Conservation (phyloP, 441 rosid species). For the Mallotus repandus region DNA sequence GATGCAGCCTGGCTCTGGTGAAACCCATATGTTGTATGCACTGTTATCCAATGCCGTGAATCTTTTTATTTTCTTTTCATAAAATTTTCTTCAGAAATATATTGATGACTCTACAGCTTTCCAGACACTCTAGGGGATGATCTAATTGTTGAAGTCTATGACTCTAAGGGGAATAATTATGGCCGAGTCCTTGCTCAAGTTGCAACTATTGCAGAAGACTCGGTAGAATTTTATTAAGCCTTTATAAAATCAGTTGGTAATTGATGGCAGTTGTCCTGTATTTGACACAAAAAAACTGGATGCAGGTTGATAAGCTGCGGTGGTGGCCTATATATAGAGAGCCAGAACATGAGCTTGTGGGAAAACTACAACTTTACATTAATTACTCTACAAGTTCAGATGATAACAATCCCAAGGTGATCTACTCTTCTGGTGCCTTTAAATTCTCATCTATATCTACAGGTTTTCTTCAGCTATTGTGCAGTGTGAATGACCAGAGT, state of each 20-base stretch:
- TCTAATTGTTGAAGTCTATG: constrained; percentile 83
- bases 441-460: constrained; percentile 3
- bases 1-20: constrained; percentile 98
- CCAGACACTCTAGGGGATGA: constrained; percentile 97
- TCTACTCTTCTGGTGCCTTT: constrained; percentile 21
- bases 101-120: constrained; percentile 68
- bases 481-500: constrained; percentile 11
- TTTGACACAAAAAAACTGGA: constrained; percentile 36
- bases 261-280: constrained; percentile 19
- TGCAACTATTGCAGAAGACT: constrained; percentile 79
- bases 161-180: constrained; percentile 76
- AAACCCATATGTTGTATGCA: constrained; percentile 89
- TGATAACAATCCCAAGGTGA: constrained; percentile 81
- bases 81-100: constrained; percentile 20
- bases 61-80: constrained; percentile 16
- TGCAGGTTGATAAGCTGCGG: constrained; percentile 86
- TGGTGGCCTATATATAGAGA: constrained; percentile 97
- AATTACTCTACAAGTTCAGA: constrained; percentile 82
- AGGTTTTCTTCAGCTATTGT: neutral
- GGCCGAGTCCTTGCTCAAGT: constrained; percentile 96
- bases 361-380: constrained; percentile 82
- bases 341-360: constrained; percentile 93
- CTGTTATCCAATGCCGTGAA: constrained; percentile 18
- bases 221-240: constrained; percentile 41
- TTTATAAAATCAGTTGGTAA: constrained; percentile 12